A percentile compares a stretch with the other conserved stretches of the same genome.
Evolutionary conservation across 192 early-diverging fungal genomes (phyloP).

Genomic region (Nowakowskiella sp.): DNA sequence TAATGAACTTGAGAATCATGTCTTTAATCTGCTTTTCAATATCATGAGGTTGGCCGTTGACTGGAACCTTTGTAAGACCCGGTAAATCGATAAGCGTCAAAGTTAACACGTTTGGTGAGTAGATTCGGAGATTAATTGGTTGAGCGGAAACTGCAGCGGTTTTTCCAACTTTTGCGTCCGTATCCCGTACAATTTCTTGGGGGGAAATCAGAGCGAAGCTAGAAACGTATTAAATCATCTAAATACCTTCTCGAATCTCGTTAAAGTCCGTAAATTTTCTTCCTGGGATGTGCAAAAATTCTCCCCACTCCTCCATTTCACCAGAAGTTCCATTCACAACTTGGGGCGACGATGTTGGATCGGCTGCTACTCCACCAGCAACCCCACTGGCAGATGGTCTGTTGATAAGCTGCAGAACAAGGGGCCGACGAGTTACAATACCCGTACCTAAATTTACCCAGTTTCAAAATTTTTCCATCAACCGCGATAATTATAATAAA

Average conservation of each 20-base stretch:
- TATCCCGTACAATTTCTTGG: not conserved
- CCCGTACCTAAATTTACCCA: slow-evolving; percentile 57
- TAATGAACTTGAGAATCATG: slow-evolving; percentile 97
- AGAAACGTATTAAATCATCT: slow-evolving; percentile 73
- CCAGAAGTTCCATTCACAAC: slow-evolving; percentile 26
- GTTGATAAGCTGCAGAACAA: slow-evolving; percentile 97
- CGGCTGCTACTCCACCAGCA: slow-evolving; percentile 42
- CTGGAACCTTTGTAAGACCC: slow-evolving; percentile 98
- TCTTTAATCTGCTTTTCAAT: slow-evolving; percentile 98
- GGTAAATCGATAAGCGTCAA: slow-evolving; percentile 98
- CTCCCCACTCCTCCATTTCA: slow-evolving; percentile 92
- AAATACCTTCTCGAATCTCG: slow-evolving; percentile 95
- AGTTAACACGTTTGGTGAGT: slow-evolving; percentile 96
- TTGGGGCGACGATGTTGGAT: slow-evolving; percentile 7
- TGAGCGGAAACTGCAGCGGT: slow-evolving; percentile 80
- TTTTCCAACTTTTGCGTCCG: slow-evolving; percentile 30
- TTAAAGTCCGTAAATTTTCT: slow-evolving; percentile 94
- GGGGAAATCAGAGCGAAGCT: not conserved
- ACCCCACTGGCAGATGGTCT: slow-evolving; percentile 57
- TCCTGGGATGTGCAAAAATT: slow-evolving; percentile 96
- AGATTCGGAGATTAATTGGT: slow-evolving; percentile 96
- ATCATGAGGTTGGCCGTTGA: slow-evolving; percentile 98
- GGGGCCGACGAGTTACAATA: slow-evolving; percentile 94
- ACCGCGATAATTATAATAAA: not conserved
- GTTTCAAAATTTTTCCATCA: not conserved